These are phyloP conservation scores for Nevesoporus exiguus DNA, from an alignment of 768 basidiomycete species.

Conservation along the genomic window DNA sequence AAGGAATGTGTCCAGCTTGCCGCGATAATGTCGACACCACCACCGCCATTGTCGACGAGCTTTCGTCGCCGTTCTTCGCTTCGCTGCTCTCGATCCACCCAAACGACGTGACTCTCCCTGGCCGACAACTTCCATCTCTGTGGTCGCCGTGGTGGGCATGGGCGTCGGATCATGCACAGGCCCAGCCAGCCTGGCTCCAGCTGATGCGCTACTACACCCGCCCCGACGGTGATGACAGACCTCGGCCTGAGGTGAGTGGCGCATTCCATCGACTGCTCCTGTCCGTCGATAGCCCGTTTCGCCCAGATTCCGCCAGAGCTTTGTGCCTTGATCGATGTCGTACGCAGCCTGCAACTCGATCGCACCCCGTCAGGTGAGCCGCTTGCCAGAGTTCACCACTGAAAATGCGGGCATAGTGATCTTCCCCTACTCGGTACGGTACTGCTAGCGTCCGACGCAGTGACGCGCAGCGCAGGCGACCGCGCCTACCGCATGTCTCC, in stretches of 20 bases:
- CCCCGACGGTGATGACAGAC: constrained; percentile 9
- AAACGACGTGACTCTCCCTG: constrained; percentile 38
- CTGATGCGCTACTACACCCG: constrained; percentile 24
- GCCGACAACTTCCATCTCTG: constrained; percentile 16
- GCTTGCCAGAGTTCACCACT: not conserved
- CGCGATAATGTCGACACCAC: constrained; percentile 1
- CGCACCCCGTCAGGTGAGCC: constrained; percentile 19
- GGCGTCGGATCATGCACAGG: constrained; percentile 15
- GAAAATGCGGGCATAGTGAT: not conserved
- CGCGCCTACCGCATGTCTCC: constrained; percentile 58
- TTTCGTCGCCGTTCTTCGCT: constrained; percentile 23
- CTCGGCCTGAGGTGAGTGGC: no score
- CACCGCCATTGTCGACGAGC: constrained; percentile 12
- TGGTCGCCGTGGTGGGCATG: constrained; percentile 40
- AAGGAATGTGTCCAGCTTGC: not conserved
- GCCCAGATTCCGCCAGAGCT: constrained; percentile 24
- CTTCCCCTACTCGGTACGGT: not conserved
- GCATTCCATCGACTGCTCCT: no score
- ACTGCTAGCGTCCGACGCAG: constrained; percentile 11
- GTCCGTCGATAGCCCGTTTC: no score
- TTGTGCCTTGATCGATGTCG: constrained; percentile 19
- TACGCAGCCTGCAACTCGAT: constrained; percentile 27
- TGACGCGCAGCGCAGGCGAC: not conserved
- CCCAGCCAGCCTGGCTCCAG: constrained; percentile 20
- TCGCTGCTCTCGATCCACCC: constrained; percentile 46